Evolutionary conservation across 2,329 filamentous ascomycete species (phyloP), one percentile per base, ranked within the genome.

Genomic region (Hymenotorrendiella dingleyae): DNA sequence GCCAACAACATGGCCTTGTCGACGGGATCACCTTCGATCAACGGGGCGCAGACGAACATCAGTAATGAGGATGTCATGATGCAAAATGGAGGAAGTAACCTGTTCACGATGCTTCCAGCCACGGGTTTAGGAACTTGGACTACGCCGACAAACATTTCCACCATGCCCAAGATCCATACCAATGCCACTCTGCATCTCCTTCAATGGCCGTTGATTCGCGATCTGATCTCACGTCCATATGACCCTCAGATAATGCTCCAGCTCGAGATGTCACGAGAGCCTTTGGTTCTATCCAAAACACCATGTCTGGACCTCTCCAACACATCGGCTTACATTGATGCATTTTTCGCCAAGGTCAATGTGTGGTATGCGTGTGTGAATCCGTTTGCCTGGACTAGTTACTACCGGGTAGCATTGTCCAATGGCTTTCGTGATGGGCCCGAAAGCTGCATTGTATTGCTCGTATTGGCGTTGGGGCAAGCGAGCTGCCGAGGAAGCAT

Each of bases 341-440:
- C 86, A 1, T 91, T 87, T 62, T 93, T 91, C 57, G 80, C 84
- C 45, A 74, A 82, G 30, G 86, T 89, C 46, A 91, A 91, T 52
- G 74, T 89, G 3, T 91, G 86, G 83, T 91, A 91, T 56, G 86
- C 86, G 8, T 88, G 84, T 54, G 84, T 93, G 24, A 90, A 89
- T 59, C 86, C 86, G 1, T 86, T 86, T 61, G 85, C 80, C 1
- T 93, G 86, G 86, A 72, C 76, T 30, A 79, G 73, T 46, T 82
- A 88, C 59, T 90, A 90, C 59, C 78, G 81, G 21, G 83, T 75
- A 4, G 86, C 86, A 0, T 71, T 89, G 6, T 83, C 83, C 2
- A 83, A 83, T 52, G 81, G 83, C 1, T 90, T 91, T 53, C 76
- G 82, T 27, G 82, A 88, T 54, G 86, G 86, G 1, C 80, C 85